These are phyloP conservation scores for Phytopythium chamaehyphon DNA, from an alignment of 352 stramenopile species.

Conservation along the genomic window DNA sequence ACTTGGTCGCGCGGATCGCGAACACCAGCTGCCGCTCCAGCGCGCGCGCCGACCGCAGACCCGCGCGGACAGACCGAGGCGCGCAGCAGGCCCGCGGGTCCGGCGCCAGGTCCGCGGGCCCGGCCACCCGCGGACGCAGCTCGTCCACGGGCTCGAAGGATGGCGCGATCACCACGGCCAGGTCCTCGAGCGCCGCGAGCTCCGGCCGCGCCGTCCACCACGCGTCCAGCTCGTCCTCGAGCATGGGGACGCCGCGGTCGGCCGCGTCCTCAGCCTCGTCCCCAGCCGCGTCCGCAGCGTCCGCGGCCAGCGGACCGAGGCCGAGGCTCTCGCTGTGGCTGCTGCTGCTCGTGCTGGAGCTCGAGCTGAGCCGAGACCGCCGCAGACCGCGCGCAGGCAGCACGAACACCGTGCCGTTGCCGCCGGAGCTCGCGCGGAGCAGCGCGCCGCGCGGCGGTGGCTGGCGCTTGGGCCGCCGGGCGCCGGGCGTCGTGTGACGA, in stretches of 20 bases:
- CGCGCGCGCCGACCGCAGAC: conserved; percentile 27
- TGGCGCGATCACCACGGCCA: conserved; percentile 7
- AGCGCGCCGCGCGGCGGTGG: not conserved
- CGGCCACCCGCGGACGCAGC: conserved; percentile 17
- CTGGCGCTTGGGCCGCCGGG: not conserved
- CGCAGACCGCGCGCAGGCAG: not conserved
- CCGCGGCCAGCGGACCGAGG: not conserved
- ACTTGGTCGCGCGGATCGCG: conserved; percentile 76
- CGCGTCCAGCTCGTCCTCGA: conserved; percentile 12
- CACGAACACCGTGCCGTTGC: conserved; percentile 6
- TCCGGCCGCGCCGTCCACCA: conserved; percentile 4
- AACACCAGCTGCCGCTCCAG: conserved; percentile 56
- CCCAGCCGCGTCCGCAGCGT: not conserved
- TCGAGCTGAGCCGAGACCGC: not conserved
- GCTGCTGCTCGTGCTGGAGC: no score
- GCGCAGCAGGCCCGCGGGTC: conserved; percentile 44
- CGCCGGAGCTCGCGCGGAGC: not conserved
- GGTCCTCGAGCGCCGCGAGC: not conserved
- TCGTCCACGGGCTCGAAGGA: conserved; percentile 20
- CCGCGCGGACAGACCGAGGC: conserved; percentile 16
- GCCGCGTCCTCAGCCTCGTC: not conserved
- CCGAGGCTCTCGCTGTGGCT: conserved; percentile 6
- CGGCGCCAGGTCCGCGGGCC: conserved; percentile 34
- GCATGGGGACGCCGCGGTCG: conserved; percentile 9
- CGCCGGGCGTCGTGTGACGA: conserved; percentile 2